Percentiles rank a stretch among this genome's conserved stretches.
phyloP scores from a whole-genome alignment of 768 basidiomycete genomes.

The Leccinum ochraceum region DNA sequence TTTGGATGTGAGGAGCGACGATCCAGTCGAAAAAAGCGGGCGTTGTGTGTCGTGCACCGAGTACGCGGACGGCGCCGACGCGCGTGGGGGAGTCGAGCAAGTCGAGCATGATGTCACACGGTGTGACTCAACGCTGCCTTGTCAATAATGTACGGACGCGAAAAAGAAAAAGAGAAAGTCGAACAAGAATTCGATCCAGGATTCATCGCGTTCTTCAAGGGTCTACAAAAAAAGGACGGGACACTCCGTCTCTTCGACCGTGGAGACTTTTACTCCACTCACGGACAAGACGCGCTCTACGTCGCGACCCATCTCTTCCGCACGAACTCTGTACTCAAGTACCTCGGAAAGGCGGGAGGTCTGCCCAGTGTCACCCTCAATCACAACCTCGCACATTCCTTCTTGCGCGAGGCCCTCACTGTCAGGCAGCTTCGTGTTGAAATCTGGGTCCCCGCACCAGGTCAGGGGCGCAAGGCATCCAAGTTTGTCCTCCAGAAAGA shows the following conservation, averaged over 20 bases:
- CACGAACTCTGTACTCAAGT: conserved; percentile 92
- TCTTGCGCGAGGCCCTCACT: conserved; percentile 89
- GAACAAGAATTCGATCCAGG: conserved; percentile 59
- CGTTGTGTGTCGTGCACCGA: conserved; percentile 73
- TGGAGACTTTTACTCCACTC: conserved; percentile 82
- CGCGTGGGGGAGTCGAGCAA: conserved; percentile 57
- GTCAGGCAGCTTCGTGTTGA: conserved; percentile 88
- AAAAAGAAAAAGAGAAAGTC: conserved; percentile 42
- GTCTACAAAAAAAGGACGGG: conserved; percentile 67
- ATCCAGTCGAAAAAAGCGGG: conserved; percentile 79
- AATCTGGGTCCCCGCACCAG: conserved; percentile 79
- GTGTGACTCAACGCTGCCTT: conserved; percentile 7
- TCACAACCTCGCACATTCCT: conserved; percentile 70
- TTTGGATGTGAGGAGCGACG: conserved; percentile 61
- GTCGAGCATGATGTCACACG: conserved; percentile 22
- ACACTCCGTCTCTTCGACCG: conserved; percentile 88
- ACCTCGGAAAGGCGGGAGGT: conserved; percentile 63
- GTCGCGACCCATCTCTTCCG: conserved; percentile 82
- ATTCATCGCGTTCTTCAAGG: conserved; percentile 71
- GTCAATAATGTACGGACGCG: conserved; percentile 55
- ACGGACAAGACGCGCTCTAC: conserved; percentile 86
- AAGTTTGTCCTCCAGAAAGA: conserved; percentile 83
- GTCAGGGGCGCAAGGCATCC: conserved; percentile 69
- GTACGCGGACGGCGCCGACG: conserved; percentile 77
- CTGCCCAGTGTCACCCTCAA: conserved; percentile 81